Evolutionary conservation across 441 rosid species (phyloP).

Genomic region (Bruguiera hainesii): DNA sequence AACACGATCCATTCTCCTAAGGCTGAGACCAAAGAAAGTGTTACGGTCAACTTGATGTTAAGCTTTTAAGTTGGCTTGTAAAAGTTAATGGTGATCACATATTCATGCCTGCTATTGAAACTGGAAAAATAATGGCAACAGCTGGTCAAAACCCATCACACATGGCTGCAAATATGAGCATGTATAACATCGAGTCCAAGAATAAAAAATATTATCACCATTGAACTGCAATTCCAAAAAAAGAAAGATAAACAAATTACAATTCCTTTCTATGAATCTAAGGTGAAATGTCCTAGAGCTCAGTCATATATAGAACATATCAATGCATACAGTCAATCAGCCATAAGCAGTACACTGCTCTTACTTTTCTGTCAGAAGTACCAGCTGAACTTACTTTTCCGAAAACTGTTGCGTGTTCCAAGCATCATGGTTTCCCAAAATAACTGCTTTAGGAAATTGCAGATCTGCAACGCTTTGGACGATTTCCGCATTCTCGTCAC

Average conservation of each 20-base stretch:
- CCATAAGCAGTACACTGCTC: background rate
- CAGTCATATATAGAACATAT: background rate
- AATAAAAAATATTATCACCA: no score
- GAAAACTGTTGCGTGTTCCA: conserved; percentile 66
- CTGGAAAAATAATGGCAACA: background rate
- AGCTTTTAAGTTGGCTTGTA: background rate
- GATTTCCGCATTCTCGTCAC: conserved; percentile 66
- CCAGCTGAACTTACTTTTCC: conserved; percentile 41
- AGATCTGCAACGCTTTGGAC: conserved; percentile 65
- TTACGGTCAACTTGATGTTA: conserved; percentile 7
- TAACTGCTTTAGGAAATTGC: conserved; percentile 68
- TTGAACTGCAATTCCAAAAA: no score
- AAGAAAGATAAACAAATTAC: background rate
- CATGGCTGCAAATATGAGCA: background rate
- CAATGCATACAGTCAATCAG: background rate
- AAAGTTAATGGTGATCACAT: background rate
- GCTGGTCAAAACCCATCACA: background rate
- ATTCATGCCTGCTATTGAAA: background rate
- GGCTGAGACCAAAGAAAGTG: conserved; percentile 8
- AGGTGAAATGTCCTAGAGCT: background rate
- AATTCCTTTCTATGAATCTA: conserved; percentile 1
- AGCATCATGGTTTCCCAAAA: conserved; percentile 89
- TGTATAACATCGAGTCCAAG: no score
- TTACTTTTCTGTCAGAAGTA: background rate
- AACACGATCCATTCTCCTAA: conserved; percentile 59